Evolutionary conservation across 1,284 basidiomycete species (phyloP).

Genomic region (Schizophyllum amplum): DNA sequence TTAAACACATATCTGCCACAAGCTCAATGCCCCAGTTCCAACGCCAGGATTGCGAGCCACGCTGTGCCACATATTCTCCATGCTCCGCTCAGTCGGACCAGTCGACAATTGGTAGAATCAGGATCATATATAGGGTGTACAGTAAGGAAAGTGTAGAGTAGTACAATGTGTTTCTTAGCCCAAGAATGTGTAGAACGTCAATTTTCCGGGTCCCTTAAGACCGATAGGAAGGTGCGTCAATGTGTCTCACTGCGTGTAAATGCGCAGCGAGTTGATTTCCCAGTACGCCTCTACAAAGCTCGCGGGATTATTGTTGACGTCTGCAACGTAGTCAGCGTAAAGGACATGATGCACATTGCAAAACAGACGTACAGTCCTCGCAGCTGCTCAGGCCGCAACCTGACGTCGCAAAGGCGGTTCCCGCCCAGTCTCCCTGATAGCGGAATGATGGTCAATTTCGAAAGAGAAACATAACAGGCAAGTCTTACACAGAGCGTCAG

Average conservation of each 20-base stretch:
- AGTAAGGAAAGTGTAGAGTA: too few species aligned
- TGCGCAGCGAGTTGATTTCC: slow-evolving; percentile 49
- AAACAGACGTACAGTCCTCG: slow-evolving; percentile 28
- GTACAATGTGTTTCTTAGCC: too few species aligned
- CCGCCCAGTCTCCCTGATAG: slow-evolving; percentile 46
- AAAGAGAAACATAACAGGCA: not conserved
- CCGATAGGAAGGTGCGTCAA: too few species aligned
- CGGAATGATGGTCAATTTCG: not conserved
- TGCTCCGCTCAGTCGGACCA: too few species aligned
- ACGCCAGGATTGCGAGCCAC: too few species aligned
- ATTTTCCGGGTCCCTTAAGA: too few species aligned
- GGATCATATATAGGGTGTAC: too few species aligned
- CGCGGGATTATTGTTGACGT: slow-evolving; percentile 44
- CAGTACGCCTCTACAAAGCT: slow-evolving; percentile 54
- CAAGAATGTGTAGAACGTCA: too few species aligned
- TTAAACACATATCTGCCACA: too few species aligned
- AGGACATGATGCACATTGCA: not conserved
- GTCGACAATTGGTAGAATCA: too few species aligned
- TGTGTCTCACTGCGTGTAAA: slow-evolving; percentile 30
- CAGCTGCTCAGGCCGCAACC: slow-evolving; percentile 30
- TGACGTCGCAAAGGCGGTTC: slow-evolving; percentile 22
- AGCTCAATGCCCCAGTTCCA: too few species aligned
- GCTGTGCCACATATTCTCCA: too few species aligned
- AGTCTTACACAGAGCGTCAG: slow-evolving; percentile 39
- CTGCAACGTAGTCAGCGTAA: slow-evolving; percentile 19